Percentiles rank a stretch among this genome's conserved stretches.
These are phyloP conservation scores for Daphne laureola DNA, from an alignment of 441 rosid genomes.

Conservation along the genomic window DNA sequence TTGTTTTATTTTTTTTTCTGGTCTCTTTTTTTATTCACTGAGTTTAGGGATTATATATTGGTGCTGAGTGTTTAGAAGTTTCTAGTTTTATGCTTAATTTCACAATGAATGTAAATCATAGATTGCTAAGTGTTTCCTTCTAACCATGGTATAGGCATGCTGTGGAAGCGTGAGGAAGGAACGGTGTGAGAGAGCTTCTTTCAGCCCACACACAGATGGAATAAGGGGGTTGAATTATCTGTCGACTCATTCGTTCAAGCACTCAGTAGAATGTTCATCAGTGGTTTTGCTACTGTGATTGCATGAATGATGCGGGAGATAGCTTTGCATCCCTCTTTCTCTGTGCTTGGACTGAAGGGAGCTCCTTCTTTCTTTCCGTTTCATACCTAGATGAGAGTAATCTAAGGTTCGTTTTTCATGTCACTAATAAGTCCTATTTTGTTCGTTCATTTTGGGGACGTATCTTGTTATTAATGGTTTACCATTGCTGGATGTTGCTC, in stretches of 20 bases:
- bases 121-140: too few relatives aligned
- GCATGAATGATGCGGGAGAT: constrained; percentile 98
- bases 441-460: too few relatives aligned
- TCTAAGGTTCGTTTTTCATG: not conserved
- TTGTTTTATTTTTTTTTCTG: too few relatives aligned
- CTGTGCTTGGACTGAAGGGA: constrained; percentile 97
- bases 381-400: constrained; percentile 3
- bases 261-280: constrained; percentile 26
- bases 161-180: constrained; percentile 3
- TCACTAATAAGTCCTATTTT: too few relatives aligned
- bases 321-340: constrained; percentile 47
- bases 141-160: not conserved
- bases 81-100: too few relatives aligned
- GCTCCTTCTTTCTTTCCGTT: constrained; percentile 50
- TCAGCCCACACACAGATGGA: constrained; percentile 72
- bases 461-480: too few relatives aligned
- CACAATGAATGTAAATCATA: too few relatives aligned
- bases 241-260: constrained; percentile 94
- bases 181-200: constrained; percentile 70
- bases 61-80: too few relatives aligned
- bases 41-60: too few relatives aligned
- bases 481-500: too few relatives aligned
- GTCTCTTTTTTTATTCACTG: too few relatives aligned
- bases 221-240: constrained; percentile 60
- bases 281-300: constrained; percentile 42